Evolutionary conservation across 2,329 filamentous ascomycete genomes (phyloP), one percentile per base, ranked within the genome.

Genomic region (Diaporthe aspalathi): DNA sequence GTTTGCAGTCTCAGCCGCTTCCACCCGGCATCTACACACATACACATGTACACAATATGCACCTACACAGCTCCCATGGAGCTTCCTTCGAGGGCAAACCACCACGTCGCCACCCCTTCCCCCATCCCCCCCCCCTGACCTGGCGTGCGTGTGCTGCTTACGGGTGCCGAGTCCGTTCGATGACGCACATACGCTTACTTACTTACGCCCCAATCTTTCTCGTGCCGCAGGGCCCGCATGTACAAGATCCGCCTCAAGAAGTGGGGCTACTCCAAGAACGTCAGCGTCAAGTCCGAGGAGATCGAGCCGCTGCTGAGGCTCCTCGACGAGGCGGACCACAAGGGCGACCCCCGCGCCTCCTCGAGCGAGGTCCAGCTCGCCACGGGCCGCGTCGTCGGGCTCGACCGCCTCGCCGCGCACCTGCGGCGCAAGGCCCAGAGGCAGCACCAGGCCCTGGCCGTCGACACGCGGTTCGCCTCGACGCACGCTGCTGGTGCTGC

Each of bases 191-290:
- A 2, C 16, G 60, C 60, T 50, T 65, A 50, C 60, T 38, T 7
- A 38, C 35, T 38, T 38, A 12, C 11, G 35, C 45, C 60, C 60
- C 29, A 24, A 38, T 32, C 29, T 24, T 22, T 38, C 6, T n/a
- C 14, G 53, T 27, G 56, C 53, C 47, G 67, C 67, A 68, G 67
- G 12, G 67, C 67, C 67, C 67, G 72, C 60, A 73, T 73, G 72
- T 70, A 71, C 57, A 73, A 73, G 45, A 73, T 70, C 50, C 72
- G 72, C n/a, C 66, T 73, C 12, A 73, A 73, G 57, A 73, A 73
- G 68, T 73, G 72, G 72, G 72, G 72, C 72, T 73, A 73, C 50
- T 24, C 66, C 57, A 73, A 73, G 29, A 73, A 73, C 53, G 72
- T 73, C 72, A 73, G 72, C 69, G 65, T 73, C 57, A 71, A 60